Conservation (phyloP, 1,284 basidiomycete species). For the Apiotrichum brassicae region DNA sequence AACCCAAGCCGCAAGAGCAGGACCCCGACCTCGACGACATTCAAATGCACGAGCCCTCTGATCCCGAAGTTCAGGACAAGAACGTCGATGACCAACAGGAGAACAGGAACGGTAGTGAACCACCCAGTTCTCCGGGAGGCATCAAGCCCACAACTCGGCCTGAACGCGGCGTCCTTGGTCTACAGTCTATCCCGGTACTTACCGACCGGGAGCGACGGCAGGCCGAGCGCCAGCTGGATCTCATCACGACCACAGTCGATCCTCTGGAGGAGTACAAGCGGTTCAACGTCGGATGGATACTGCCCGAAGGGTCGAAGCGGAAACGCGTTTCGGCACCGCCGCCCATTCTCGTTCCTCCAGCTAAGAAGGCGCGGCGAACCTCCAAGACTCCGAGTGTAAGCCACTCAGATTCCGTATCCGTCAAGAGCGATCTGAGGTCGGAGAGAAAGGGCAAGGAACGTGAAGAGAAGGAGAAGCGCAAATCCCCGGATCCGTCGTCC, state of each 20-base stretch:
- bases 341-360: not conserved
- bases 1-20: too few relatives aligned
- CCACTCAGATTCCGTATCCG: not conserved
- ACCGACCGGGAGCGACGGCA: slow-evolving; percentile 47
- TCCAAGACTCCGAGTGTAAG: not conserved
- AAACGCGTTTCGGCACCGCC: slow-evolving; percentile 48
- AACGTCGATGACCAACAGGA: not conserved
- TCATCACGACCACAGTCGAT: slow-evolving; percentile 62
- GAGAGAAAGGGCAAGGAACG: not conserved
- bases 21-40: too few relatives aligned
- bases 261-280: slow-evolving; percentile 66
- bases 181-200: slow-evolving; percentile 27
- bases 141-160: slow-evolving; percentile 9
- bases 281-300: slow-evolving; percentile 85
- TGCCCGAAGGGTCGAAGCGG: slow-evolving; percentile 65
- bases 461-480: slow-evolving; percentile 11
- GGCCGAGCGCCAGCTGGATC: slow-evolving; percentile 30
- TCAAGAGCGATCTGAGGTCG: not conserved
- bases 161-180: slow-evolving; percentile 38
- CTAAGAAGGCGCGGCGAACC: slow-evolving; percentile 4
- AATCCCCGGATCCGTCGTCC: not conserved
- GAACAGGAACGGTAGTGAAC: not conserved
- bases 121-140: slow-evolving; percentile 2
- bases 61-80: too few relatives aligned
- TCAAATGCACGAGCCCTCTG: too few relatives aligned